phyloP scores from a whole-genome alignment of 148 eudicot genomes.

The Euryodendron excelsum region DNA sequence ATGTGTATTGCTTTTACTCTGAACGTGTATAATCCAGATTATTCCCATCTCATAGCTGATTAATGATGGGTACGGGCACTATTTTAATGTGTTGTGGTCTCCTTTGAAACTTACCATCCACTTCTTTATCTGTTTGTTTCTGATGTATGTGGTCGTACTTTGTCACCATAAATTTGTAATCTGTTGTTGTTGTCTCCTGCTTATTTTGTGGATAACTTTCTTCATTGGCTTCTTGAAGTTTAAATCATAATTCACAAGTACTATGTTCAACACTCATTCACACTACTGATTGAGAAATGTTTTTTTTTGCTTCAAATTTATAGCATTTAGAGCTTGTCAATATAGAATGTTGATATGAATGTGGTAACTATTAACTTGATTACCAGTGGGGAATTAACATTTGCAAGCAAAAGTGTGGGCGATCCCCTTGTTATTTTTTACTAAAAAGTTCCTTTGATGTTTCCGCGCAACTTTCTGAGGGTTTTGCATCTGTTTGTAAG shows the following conservation, averaged over 20 bases:
- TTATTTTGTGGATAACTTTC: not conserved
- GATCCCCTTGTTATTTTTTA: not conserved
- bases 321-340: not conserved
- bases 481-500: not conserved
- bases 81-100: not conserved
- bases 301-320: not conserved
- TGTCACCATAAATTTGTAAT: not conserved
- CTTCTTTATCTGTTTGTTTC: not conserved
- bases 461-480: not conserved
- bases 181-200: not conserved
- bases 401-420: not conserved
- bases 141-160: not conserved
- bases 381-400: not conserved
- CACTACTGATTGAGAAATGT: not conserved
- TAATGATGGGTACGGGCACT: not conserved
- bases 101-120: too few relatives aligned
- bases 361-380: not conserved
- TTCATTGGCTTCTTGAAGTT: conserved; percentile 1
- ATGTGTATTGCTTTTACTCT: not conserved
- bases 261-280: not conserved
- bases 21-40: not conserved
- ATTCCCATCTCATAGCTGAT: not conserved
- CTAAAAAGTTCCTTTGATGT: not conserved
- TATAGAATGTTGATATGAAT: not conserved
- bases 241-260: not conserved